Evolutionary conservation across 2,329 filamentous ascomycete genomes (phyloP).

Genomic region (Ambrosiella xylebori): DNA sequence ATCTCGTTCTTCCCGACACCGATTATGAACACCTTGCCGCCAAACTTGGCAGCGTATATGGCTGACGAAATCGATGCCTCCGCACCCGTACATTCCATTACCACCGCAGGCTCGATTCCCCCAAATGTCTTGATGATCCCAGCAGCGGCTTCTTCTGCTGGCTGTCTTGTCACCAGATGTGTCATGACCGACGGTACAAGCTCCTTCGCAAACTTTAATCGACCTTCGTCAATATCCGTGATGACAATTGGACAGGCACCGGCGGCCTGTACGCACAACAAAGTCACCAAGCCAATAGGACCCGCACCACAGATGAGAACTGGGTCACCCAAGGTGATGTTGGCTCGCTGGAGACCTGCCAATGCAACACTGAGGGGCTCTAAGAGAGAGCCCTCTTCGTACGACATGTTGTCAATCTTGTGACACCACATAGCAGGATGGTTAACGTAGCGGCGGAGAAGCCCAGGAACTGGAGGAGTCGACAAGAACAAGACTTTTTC

Average conservation of each 20-base stretch:
- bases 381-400: conserved; percentile 75
- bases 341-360: conserved; percentile 70
- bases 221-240: conserved; percentile 81
- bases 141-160: conserved; percentile 54
- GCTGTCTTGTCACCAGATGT: conserved; percentile 52
- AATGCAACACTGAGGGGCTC: conserved; percentile 83
- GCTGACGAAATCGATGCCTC: conserved; percentile 74
- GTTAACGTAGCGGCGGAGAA: conserved; percentile 84
- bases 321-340: conserved; percentile 67
- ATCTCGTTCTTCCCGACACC: conserved; percentile 93
- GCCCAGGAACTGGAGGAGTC: conserved; percentile 73
- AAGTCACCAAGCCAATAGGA: conserved; percentile 78
- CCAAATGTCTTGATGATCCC: conserved; percentile 53
- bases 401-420: conserved; percentile 85
- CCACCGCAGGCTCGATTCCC: conserved; percentile 63
- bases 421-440: conserved; percentile 92
- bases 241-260: conserved; percentile 84
- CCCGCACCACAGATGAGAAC: conserved; percentile 84
- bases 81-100: conserved; percentile 87
- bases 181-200: conserved; percentile 65
- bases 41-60: conserved; percentile 84
- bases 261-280: conserved; percentile 69
- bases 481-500: conserved; percentile 72
- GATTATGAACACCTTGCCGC: conserved; percentile 92
- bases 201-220: conserved; percentile 69